These are phyloP conservation scores for Casaregolazyma suthepensis DNA, from an alignment of 1,139 yeast genomes.

Conservation along the genomic window DNA sequence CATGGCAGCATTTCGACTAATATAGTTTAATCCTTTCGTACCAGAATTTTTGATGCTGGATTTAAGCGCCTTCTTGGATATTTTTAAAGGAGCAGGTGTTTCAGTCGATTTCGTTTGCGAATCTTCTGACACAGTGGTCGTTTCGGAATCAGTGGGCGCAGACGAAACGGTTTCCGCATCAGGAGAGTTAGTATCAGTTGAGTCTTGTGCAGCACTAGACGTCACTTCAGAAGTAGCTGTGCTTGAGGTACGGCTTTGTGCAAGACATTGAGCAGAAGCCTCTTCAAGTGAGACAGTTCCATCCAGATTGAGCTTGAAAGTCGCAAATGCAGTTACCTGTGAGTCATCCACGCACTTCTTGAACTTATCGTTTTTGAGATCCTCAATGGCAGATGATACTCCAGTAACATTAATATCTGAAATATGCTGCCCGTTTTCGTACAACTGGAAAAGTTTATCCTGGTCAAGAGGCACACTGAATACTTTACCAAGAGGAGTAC, in stretches of 20 bases:
- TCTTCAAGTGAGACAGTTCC: conserved; percentile 27
- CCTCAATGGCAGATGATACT: conserved; percentile 21
- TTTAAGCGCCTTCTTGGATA: neutral
- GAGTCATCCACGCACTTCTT: conserved; percentile 22
- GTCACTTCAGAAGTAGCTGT: neutral
- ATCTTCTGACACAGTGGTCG: conserved; percentile 9
- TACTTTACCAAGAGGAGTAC: conserved; percentile 25
- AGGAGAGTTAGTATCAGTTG: conserved; percentile 1
- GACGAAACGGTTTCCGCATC: conserved; percentile 5
- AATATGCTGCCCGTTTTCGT: conserved; percentile 50
- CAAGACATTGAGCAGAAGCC: conserved; percentile 15
- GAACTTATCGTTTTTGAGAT: conserved; percentile 21
- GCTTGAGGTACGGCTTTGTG: neutral
- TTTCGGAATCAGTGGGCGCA: conserved; percentile 8
- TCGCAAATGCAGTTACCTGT: conserved; percentile 21
- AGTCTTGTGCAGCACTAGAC: neutral
- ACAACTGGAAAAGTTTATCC: conserved; percentile 41
- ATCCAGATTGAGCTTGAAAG: conserved; percentile 23
- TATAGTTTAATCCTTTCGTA: neutral
- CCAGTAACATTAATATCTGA: conserved; percentile 32
- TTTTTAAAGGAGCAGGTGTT: conserved; percentile 1
- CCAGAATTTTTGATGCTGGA: neutral
- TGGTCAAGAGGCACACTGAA: conserved; percentile 12
- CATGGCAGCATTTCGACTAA: conserved; percentile 23
- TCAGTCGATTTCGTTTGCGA: conserved; percentile 7